Evolutionary conservation across 129 eudicot species (phyloP).

Genomic region (Arctium lappa): DNA sequence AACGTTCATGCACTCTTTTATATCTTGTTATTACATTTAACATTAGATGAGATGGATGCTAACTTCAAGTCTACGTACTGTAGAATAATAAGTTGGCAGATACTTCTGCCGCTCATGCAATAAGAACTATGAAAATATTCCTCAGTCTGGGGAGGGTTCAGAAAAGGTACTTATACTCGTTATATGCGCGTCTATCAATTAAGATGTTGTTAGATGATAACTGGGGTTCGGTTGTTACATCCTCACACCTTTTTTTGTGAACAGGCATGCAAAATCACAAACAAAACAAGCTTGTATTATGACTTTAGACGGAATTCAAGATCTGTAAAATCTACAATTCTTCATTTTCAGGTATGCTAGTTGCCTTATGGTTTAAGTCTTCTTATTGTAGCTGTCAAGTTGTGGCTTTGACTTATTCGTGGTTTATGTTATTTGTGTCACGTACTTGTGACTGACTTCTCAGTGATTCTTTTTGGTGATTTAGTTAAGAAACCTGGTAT

Average conservation of each 20-base stretch:
- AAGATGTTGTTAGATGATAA: neutral
- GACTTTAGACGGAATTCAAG: slow-evolving; percentile 71
- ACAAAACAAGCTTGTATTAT: slow-evolving; percentile 57
- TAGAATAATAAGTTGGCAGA: slow-evolving; percentile 54
- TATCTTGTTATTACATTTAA: too few species aligned
- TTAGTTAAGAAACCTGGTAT: slow-evolving; percentile 83
- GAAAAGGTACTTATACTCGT: slow-evolving; percentile 55
- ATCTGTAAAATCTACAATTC: slow-evolving; percentile 79
- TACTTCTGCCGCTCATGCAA: slow-evolving; percentile 77
- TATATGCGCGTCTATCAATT: too few species aligned
- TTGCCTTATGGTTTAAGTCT: neutral
- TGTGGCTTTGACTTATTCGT: neutral
- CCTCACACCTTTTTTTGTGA: slow-evolving; percentile 11
- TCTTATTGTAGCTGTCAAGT: neutral
- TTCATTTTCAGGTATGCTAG: slow-evolving; percentile 72
- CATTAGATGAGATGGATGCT: neutral
- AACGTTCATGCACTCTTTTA: too few species aligned
- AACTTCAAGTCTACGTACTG: neutral
- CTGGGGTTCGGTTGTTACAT: neutral
- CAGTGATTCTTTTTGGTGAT: slow-evolving; percentile 12
- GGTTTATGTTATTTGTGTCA: neutral
- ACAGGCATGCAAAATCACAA: slow-evolving; percentile 64
- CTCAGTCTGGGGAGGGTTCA: slow-evolving; percentile 67
- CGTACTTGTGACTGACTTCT: neutral
- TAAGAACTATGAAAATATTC: slow-evolving; percentile 77